Percentiles rank a stretch among this genome's conserved stretches.
phyloP scores from a whole-genome alignment of 2,329 filamentous ascomycete species.

The Epichloe bromicola region DNA sequence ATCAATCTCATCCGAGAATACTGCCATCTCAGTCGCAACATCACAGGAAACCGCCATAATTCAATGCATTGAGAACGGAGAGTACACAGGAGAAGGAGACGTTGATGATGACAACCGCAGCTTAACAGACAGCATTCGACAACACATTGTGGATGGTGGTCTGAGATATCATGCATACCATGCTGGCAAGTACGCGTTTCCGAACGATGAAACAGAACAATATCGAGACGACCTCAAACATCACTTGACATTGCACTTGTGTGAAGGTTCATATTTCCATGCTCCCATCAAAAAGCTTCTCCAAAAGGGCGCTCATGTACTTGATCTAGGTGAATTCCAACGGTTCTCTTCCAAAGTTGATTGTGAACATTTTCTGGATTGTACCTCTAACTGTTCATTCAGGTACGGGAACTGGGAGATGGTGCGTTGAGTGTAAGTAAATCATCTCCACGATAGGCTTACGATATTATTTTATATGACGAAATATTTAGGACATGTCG shows the following conservation, averaged over 20 bases:
- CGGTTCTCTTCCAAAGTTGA: too few relatives aligned
- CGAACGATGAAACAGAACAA: constrained; percentile 30
- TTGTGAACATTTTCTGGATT: neutral
- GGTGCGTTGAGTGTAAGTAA: constrained; percentile 35
- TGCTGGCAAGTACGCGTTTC: constrained; percentile 28
- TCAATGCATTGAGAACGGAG: constrained; percentile 21
- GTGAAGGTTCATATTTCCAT: constrained; percentile 28
- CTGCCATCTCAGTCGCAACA: constrained; percentile 19
- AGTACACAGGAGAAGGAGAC: constrained; percentile 12
- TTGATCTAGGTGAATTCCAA: constrained; percentile 30
- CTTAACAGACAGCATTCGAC: constrained; percentile 28
- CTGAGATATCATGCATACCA: constrained; percentile 29
- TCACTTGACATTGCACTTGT: constrained; percentile 25
- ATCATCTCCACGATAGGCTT: neutral
- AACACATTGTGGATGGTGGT: constrained; percentile 29
- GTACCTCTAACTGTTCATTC: neutral
- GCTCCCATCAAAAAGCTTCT: constrained; percentile 29
- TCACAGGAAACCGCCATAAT: constrained; percentile 18
- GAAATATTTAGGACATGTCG: neutral
- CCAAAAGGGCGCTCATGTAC: constrained; percentile 26
- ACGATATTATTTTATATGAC: neutral
- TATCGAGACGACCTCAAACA: constrained; percentile 29
- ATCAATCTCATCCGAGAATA: constrained; percentile 2
- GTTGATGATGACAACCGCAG: constrained; percentile 24
- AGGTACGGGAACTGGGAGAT: constrained; percentile 39